Conservation (phyloP, 805 yeast species). For the Saccharomycodes ludwigii region DNA sequence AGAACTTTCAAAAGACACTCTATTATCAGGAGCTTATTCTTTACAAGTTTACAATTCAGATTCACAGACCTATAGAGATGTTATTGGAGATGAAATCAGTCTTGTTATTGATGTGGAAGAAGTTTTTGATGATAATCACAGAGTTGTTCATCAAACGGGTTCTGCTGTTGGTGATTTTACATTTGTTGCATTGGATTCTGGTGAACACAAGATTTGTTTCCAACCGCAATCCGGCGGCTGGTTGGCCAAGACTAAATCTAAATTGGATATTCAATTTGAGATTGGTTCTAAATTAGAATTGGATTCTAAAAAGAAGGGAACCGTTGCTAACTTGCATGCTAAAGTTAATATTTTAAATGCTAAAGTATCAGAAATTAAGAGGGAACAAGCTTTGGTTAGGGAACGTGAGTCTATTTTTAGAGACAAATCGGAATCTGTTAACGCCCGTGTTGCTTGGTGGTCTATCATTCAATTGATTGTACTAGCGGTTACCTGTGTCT, state of each 20-base stretch:
- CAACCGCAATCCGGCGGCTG: conserved; percentile 43
- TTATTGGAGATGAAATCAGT: conserved; percentile 25
- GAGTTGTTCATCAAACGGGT: conserved; percentile 61
- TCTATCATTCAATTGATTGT: conserved; percentile 53
- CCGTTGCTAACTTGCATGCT: conserved; percentile 42
- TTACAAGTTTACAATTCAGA: conserved; percentile 33
- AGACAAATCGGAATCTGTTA: conserved; percentile 59
- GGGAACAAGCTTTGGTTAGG: conserved; percentile 58
- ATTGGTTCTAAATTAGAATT: conserved; percentile 53
- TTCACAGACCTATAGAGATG: conserved; percentile 23
- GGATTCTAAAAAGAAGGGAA: conserved; percentile 55
- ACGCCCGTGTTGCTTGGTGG: conserved; percentile 63
- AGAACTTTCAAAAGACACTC: conserved; percentile 37
- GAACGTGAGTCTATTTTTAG: conserved; percentile 66
- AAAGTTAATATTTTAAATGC: conserved; percentile 43
- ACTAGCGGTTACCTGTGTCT: conserved; percentile 53
- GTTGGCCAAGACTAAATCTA: conserved; percentile 45
- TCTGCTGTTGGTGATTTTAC: conserved; percentile 57
- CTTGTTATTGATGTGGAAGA: conserved; percentile 39
- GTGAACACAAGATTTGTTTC: conserved; percentile 70
- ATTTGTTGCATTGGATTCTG: conserved; percentile 61
- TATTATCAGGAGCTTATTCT: conserved; percentile 37
- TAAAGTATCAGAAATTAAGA: conserved; percentile 46
- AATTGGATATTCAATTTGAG: conserved; percentile 51
- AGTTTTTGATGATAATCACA: conserved; percentile 65